These are phyloP conservation scores for Rhodotorula sp. DNA, from an alignment of 1,284 basidiomycete species.

Conservation along the genomic window DNA sequence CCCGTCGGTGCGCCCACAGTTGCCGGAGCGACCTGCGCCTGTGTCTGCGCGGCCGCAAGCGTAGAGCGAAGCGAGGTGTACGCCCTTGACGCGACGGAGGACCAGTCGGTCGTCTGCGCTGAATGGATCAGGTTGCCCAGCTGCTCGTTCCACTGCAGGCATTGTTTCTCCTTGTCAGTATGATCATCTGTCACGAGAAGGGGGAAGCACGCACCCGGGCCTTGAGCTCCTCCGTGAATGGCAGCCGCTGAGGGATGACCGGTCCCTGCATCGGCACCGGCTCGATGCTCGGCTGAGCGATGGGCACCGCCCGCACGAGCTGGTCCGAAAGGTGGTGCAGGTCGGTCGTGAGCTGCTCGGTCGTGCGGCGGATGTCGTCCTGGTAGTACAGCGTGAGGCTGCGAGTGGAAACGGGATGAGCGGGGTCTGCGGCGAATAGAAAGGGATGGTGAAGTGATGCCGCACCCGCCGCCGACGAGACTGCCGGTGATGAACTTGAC, in stretches of 20 bases:
- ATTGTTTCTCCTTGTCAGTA: too few relatives aligned
- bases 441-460: background rate
- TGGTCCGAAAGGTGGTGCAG: conserved; percentile 17
- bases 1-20: background rate
- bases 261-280: background rate
- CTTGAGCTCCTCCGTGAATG: conserved; percentile 31
- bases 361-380: conserved; percentile 20
- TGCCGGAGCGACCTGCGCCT: background rate
- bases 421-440: background rate
- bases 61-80: conserved; percentile 2
- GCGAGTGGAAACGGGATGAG: background rate
- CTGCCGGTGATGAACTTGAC: conserved; percentile 31
- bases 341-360: conserved; percentile 14
- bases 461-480: conserved; percentile 22
- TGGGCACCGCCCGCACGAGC: conserved; percentile 15
- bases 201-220: conserved; percentile 13
- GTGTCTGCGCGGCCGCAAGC: background rate
- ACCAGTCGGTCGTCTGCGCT: conserved; percentile 15
- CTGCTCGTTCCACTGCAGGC: conserved; percentile 31
- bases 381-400: conserved; percentile 32
- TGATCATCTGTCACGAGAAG: background rate
- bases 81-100: background rate
- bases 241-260: conserved; percentile 24
- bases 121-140: conserved; percentile 14
- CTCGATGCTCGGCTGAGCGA: background rate